These are phyloP conservation scores for Termitomyces sp. DNA, from an alignment of 768 basidiomycete species.

Conservation along the genomic window DNA sequence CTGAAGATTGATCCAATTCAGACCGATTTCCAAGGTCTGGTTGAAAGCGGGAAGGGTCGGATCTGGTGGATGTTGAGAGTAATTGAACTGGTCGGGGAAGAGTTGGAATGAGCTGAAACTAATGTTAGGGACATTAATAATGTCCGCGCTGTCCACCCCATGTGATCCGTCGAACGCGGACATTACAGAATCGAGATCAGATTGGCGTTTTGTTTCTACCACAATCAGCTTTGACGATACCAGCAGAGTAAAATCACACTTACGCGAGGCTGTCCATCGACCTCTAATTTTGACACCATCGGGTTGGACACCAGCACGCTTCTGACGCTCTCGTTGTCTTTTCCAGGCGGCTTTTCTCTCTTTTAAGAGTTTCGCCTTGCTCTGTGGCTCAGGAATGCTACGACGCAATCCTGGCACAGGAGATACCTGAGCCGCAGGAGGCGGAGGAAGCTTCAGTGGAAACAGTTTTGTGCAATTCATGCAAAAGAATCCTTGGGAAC, in stretches of 20 bases:
- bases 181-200: constrained; percentile 31
- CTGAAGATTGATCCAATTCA: constrained; percentile 51
- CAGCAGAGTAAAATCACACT: constrained; percentile 9
- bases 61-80: constrained; percentile 33
- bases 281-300: constrained; percentile 50
- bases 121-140: constrained; percentile 49
- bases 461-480: constrained; percentile 51
- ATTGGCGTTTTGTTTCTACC: constrained; percentile 43
- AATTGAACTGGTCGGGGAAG: constrained; percentile 64
- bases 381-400: constrained; percentile 32
- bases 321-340: constrained; percentile 30
- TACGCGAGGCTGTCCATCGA: constrained; percentile 53
- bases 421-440: constrained; percentile 35
- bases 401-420: constrained; percentile 34
- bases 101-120: constrained; percentile 56
- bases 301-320: constrained; percentile 23
- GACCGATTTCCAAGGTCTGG: constrained; percentile 43
- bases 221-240: not conserved
- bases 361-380: constrained; percentile 39
- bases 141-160: constrained; percentile 65
- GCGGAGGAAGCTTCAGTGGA: constrained; percentile 25
- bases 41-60: constrained; percentile 45
- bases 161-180: constrained; percentile 55
- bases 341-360: constrained; percentile 45
- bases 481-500: constrained; percentile 57